Evolutionary conservation across 441 rosid species (phyloP), one percentile per base, ranked within the genome.

Genomic region (Gossypium gossypioides): DNA sequence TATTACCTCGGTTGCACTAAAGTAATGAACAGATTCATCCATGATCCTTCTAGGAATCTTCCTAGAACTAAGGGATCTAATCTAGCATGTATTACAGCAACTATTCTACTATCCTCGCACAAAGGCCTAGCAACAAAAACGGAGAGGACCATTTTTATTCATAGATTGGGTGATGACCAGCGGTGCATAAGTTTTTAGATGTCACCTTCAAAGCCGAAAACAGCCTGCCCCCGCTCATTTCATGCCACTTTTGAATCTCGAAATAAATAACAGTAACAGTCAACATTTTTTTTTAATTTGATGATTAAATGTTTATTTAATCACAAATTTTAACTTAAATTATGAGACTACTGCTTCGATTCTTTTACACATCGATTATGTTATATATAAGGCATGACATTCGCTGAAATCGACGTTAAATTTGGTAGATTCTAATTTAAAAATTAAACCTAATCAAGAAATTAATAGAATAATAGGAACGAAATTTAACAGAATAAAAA

Each of bases 111-210:
- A 3, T 18, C 72, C 42, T 16, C 56, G 55, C 52, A 62, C 8
- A 37, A 44, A 60, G 75, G 42, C 44, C 81, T 74, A 60, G 69
- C 42, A 50, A n/a, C 19, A 55, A 40, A 15, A 9, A 21, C 13
- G 8, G 37, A 25, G 37, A 32, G 37, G 37, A 1, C 37, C 37
- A 32, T 32, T 32, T 5, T 16, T 32, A 50, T 15, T 5, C 59
- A 59, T 21, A 27, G 3, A 37, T 4, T n/a, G 58, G 59, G 22
- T 50, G 19, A 55, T 18, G 37, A 3, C 12, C 3, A 40, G 15
- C 19, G 32, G 68, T 61, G 62, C 63, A 51, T 62, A n/a, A 62
- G 65, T 13, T 58, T 24, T 48, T 37, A 74, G 46, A 69, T 61
- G 78, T 77, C 79, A 67, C 50, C 25, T 56, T 72, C 55, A 19